Evolutionary conservation across 352 stramenopile genomes (phyloP).

Genomic region (Phytophthora pluvialis): DNA sequence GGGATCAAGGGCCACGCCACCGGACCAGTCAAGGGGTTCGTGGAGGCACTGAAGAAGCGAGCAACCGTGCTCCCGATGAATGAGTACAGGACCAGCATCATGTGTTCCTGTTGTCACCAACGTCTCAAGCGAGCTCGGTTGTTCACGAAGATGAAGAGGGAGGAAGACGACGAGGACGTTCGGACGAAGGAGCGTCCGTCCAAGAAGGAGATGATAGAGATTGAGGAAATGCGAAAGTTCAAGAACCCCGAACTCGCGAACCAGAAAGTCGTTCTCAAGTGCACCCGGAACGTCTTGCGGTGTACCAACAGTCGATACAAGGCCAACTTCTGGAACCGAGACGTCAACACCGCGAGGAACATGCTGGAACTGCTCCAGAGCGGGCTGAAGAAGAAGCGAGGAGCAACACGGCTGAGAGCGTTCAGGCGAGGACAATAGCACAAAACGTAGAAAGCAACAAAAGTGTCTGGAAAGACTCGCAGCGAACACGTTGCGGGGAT

Average conservation of each 20-base stretch:
- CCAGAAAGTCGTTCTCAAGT: no score
- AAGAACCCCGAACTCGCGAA: no score
- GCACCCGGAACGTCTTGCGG: no score
- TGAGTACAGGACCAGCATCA: constrained; percentile 21
- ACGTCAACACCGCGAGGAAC: no score
- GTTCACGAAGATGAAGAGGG: background rate
- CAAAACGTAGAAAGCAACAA: background rate
- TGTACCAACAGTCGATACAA: no score
- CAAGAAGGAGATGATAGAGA: background rate
- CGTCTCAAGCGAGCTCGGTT: constrained; percentile 12
- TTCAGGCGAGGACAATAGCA: background rate
- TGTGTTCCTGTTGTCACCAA: constrained; percentile 24
- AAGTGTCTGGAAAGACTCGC: background rate
- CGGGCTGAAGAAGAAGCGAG: no score
- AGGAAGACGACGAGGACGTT: background rate
- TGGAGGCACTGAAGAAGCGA: constrained; percentile 24
- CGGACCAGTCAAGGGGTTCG: constrained; percentile 20
- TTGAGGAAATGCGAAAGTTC: no score
- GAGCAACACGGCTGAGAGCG: background rate
- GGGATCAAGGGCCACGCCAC: constrained; percentile 27
- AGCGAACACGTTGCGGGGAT: background rate
- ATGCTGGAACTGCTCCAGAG: no score
- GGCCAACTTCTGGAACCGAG: no score
- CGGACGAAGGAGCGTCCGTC: background rate
- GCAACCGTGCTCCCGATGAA: constrained; percentile 18